Percentiles rank a stretch among this genome's conserved stretches.
Evolutionary conservation across 345 rosid genomes (phyloP).

Genomic region (Hibiscus trionum): DNA sequence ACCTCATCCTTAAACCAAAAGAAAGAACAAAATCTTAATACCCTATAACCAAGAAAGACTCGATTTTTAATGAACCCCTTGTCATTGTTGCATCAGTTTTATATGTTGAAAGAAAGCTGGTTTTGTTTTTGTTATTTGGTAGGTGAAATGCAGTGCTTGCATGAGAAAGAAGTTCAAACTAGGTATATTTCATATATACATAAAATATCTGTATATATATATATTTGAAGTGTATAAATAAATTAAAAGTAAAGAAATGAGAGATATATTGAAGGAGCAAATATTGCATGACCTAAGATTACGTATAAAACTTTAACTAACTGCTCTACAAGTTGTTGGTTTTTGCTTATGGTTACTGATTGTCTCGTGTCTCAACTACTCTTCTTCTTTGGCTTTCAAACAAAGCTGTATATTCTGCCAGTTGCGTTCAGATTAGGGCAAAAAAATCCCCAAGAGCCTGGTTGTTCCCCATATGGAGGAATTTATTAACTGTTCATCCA

Average conservation of each 20-base stretch:
- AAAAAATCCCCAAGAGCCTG: neutral
- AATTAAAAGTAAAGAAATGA: neutral
- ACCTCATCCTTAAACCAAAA: slow-evolving; percentile 4
- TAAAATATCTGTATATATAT: neutral
- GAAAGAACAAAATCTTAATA: neutral
- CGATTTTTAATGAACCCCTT: neutral
- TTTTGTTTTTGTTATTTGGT: slow-evolving; percentile 3
- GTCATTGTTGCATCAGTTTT: neutral
- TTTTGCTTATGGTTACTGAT: neutral
- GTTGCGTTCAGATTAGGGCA: neutral
- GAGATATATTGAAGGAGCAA: slow-evolving; percentile 1
- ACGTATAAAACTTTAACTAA: neutral
- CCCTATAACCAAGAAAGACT: neutral
- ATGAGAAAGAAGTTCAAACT: slow-evolving; percentile 1
- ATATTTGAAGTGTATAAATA: neutral
- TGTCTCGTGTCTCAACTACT: slow-evolving; percentile 3
- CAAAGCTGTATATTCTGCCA: neutral
- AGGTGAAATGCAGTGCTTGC: slow-evolving; percentile 7
- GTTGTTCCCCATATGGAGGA: neutral
- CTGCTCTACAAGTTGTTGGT: neutral
- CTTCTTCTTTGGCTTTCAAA: neutral
- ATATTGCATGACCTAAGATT: slow-evolving; percentile 3
- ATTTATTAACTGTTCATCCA: neutral
- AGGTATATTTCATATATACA: neutral
- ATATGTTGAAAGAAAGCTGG: neutral